Base-by-base conservation (phyloP, 257 asterid genomes). In the Thymus quinquecostatus region DNA sequence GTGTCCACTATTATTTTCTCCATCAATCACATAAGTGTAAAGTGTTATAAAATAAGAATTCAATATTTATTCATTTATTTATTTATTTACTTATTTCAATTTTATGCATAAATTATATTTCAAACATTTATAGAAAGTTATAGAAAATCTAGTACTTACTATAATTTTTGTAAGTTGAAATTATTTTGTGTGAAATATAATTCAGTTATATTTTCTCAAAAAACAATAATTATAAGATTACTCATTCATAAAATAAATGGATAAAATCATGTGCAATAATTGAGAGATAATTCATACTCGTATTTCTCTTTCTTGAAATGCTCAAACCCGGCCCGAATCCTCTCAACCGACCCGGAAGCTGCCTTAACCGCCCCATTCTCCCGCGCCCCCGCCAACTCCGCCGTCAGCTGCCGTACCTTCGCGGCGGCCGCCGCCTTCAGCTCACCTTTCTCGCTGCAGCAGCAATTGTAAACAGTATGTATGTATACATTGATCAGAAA, bases 251-350 rank as follows among this genome's bases (percentile, higher is more conserved):
- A 21, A 21, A 60, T 28, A 5, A 34, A 36, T 1, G 1, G 36
- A 11, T 0, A 36, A 34, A 40, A 60, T 60, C n/a, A 3, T 49
- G 4, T 41, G 1, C 10, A 59, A 29, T 38, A 67, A 9, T 27
- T 66, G 9, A 36, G 3, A 51, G 33, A 38, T 38, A 38, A 53
- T 58, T 30, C 81, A 68, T 59, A 82, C 86, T 68, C 72, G 49
- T 79, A 82, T 60, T 76, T 79, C 70, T 79, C 84, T 63, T 71
- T 80, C 68, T 77, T 80, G 61, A 83, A 77, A 33, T 72, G 72
- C 10, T 81, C 82, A 30, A 92, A 92, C 50, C 98, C 98, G 71
- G 91, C 48, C 76, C 82, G 85, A 82, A 92, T 88, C 84, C 87
- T 84, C 66, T 82, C 83, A 5, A 59, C 74, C 80, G 92, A 81